phyloP scores from a whole-genome alignment of 1,139 yeast genomes.

The Komagataea norvegica region DNA sequence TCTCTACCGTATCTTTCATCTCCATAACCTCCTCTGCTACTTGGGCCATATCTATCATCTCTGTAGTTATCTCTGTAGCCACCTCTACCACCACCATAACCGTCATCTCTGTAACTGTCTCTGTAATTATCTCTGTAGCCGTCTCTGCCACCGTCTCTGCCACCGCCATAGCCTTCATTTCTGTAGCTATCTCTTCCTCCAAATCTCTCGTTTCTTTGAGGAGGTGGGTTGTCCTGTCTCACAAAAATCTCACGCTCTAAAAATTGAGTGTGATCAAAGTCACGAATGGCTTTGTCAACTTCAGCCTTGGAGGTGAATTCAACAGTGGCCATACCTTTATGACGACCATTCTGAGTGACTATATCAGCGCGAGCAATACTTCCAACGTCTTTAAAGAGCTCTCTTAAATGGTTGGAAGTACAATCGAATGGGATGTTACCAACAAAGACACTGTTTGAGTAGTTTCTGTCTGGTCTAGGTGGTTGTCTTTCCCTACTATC shows the following conservation, averaged over 20 bases:
- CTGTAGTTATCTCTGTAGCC: slow-evolving; percentile 10
- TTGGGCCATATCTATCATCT: slow-evolving; percentile 18
- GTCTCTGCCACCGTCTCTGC: slow-evolving; percentile 16
- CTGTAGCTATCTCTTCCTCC: slow-evolving; percentile 15
- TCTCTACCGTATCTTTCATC: slow-evolving; percentile 16
- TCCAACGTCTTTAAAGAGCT: slow-evolving; percentile 58
- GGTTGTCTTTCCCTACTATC: no score
- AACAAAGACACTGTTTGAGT: slow-evolving; percentile 63
- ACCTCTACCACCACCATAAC: slow-evolving; percentile 3
- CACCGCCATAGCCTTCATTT: slow-evolving; percentile 11
- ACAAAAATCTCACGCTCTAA: slow-evolving; percentile 84
- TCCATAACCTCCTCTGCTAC: slow-evolving; percentile 15
- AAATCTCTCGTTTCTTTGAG: slow-evolving; percentile 32
- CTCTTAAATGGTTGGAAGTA: slow-evolving; percentile 55
- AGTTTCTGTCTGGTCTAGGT: slow-evolving; percentile 54
- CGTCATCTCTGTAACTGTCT: slow-evolving; percentile 14
- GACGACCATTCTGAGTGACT: slow-evolving; percentile 75
- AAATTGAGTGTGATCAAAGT: slow-evolving; percentile 62
- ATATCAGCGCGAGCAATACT: slow-evolving; percentile 82
- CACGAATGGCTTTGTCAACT: slow-evolving; percentile 70
- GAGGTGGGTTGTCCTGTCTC: slow-evolving; percentile 85
- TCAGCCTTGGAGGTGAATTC: slow-evolving; percentile 68
- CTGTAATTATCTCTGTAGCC: slow-evolving; percentile 17
- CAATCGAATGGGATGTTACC: slow-evolving; percentile 70
- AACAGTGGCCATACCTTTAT: slow-evolving; percentile 91